Evolutionary conservation across 2,329 filamentous ascomycete genomes (phyloP).

Genomic region (Epichloe bromicola): DNA sequence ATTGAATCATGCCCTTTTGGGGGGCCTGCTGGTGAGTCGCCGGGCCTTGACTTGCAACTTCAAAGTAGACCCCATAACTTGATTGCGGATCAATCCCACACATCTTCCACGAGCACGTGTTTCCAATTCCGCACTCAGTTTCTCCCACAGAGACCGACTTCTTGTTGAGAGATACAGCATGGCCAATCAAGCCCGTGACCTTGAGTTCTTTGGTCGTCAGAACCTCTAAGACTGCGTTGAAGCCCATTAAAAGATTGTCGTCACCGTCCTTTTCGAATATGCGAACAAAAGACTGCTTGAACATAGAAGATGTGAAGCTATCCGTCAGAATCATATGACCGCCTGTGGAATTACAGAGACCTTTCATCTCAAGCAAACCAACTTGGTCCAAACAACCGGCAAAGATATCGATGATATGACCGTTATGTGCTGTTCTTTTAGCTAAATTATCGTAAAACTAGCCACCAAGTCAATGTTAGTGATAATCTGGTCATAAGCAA

Average conservation of each 20-base stretch:
- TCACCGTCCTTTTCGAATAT: slow-evolving; percentile 95
- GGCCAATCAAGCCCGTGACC: slow-evolving; percentile 92
- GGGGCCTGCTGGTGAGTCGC: slow-evolving; percentile 71
- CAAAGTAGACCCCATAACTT: slow-evolving; percentile 94
- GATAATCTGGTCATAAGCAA: neutral
- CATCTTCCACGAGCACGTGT: slow-evolving; percentile 99
- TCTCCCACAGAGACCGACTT: slow-evolving; percentile 95
- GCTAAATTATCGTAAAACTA: slow-evolving; percentile 91
- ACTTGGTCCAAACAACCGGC: slow-evolving; percentile 96
- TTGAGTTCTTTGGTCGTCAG: slow-evolving; percentile 96
- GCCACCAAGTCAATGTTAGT: neutral
- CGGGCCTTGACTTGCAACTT: slow-evolving; percentile 88
- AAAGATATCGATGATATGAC: slow-evolving; percentile 95
- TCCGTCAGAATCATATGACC: slow-evolving; percentile 98
- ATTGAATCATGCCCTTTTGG: slow-evolving; percentile 93
- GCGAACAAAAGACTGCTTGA: slow-evolving; percentile 95
- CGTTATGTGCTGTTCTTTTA: slow-evolving; percentile 90
- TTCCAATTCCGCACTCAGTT: slow-evolving; percentile 95
- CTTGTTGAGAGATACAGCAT: slow-evolving; percentile 94
- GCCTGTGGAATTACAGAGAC: slow-evolving; percentile 86
- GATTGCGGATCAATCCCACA: slow-evolving; percentile 90
- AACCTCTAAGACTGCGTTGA: slow-evolving; percentile 92
- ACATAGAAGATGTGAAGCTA: slow-evolving; percentile 98
- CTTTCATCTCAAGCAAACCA: slow-evolving; percentile 95
- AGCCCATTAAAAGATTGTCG: slow-evolving; percentile 93